These are phyloP conservation scores for Bonnemaisonia californica DNA, from an alignment of 31 red algal genomes.

Conservation along the genomic window DNA sequence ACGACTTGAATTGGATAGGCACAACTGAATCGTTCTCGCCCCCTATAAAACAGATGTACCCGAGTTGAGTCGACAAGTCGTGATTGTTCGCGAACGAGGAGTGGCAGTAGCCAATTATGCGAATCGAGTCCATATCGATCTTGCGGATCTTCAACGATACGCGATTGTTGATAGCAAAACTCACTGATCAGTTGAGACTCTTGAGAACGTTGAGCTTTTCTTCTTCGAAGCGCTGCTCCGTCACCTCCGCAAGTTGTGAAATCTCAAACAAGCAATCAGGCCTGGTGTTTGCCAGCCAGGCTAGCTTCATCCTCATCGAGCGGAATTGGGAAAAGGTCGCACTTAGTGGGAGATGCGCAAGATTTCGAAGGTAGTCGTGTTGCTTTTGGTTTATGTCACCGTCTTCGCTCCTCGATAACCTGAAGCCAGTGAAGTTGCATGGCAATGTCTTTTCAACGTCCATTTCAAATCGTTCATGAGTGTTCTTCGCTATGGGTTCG, in stretches of 20 bases:
- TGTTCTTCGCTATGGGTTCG: too few species aligned
- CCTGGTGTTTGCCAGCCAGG: background rate
- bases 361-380: background rate
- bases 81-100: constrained; percentile 14
- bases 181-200: background rate
- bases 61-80: constrained; percentile 1
- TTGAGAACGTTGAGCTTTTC: background rate
- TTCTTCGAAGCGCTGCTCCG: background rate
- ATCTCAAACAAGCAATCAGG: too few species aligned
- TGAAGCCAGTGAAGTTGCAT: too few species aligned
- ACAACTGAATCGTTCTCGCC: background rate
- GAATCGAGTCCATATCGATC: background rate
- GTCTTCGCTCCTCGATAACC: too few species aligned
- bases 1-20: background rate
- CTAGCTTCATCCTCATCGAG: background rate
- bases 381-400: too few species aligned
- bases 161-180: background rate
- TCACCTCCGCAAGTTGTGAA: background rate
- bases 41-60: background rate
- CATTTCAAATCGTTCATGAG: too few species aligned
- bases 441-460: too few species aligned
- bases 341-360: background rate
- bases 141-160: background rate
- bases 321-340: background rate
- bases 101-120: constrained; percentile 11